Base-by-base conservation (phyloP, 352 stramenopile genomes). In the Thalassiosira ordinaria region DNA sequence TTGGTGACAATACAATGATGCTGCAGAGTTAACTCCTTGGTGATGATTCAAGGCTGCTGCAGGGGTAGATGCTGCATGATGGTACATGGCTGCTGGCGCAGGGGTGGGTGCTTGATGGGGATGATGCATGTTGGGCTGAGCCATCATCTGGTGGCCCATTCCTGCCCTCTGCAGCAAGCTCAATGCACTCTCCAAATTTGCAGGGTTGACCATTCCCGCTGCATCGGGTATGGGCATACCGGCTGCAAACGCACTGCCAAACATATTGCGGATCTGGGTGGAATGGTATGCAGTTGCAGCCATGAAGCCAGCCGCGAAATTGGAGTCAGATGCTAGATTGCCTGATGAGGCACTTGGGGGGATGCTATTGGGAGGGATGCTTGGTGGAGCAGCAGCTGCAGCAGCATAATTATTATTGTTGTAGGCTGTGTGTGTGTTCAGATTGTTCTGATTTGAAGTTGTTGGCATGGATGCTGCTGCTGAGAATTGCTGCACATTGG, bases 251-350 rank as follows among this genome's bases (percentile, higher is more conserved):
- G 72, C 63, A n/a, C 24, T 69, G 20, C 57, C 46, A 1, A 90
- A 47, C 35, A 89, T 81, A 11, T 62, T 65, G n/a, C 57, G 80
- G 26, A 89, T 71, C 26, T 90, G 77, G 7, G 64, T 55, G 26
- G 81, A 76, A 52, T 80, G 80, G 18, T 81, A 59, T n/a, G 82
- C 79, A 8, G 78, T 76, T 27, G 82, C 85, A 3, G 82, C 82
- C 55, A 84, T 78, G 78, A 91, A 91, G 3, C 82, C 82, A 46
- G 85, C 85, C 14, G 85, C 82, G 61, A 88, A 89, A 16, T 88
- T 60, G 29, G 80, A 73, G 35, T 69, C 57, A 49, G 83, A 70
- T 7, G 65, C 64, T 0, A 44, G 11, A 33, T 22, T 35, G 22
- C 61, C 24, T 22, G 62, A 16, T n/a, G 67, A 22, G 1, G 20